phyloP scores from a whole-genome alignment of 139 green algal species.

The Helicosporidium sp. region DNA sequence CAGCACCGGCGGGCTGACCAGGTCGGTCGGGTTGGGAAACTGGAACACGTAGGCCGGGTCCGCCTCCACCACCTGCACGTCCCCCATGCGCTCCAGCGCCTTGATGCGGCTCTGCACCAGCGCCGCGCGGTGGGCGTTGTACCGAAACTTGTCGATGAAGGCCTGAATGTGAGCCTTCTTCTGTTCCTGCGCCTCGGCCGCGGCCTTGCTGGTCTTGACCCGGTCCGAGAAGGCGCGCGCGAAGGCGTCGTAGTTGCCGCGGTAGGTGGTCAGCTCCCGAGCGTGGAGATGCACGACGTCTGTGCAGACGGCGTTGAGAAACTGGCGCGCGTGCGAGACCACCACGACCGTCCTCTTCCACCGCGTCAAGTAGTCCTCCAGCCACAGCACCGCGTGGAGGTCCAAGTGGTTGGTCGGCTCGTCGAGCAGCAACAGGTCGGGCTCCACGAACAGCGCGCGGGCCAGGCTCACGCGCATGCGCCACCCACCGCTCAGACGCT shows the following conservation, averaged over 20 bases:
- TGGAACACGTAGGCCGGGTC: constrained; percentile 46
- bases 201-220: constrained; percentile 38
- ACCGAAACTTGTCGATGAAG: constrained; percentile 85
- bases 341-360: constrained; percentile 72
- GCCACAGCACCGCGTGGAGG: constrained; percentile 62
- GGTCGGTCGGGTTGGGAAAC: constrained; percentile 33
- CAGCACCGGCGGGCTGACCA: constrained; percentile 4
- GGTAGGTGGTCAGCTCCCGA: constrained; percentile 41
- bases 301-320: constrained; percentile 69
- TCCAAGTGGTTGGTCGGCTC: constrained; percentile 70
- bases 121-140: constrained; percentile 70
- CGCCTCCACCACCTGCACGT: constrained; percentile 41
- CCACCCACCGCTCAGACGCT: constrained; percentile 59
- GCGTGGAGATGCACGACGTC: constrained; percentile 72
- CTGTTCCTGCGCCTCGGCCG: constrained; percentile 37
- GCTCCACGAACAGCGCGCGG: constrained; percentile 55
- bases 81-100: constrained; percentile 63
- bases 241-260: constrained; percentile 71
- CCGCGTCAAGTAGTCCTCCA: constrained; percentile 37
- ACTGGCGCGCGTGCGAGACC: constrained; percentile 66
- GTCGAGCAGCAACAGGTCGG: constrained; percentile 74
- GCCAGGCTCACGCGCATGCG: constrained; percentile 60
- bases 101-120: constrained; percentile 88
- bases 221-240: constrained; percentile 38
- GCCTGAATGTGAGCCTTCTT: constrained; percentile 58